Conservation (phyloP, 345 rosid species). For the Citrus australasica region DNA sequence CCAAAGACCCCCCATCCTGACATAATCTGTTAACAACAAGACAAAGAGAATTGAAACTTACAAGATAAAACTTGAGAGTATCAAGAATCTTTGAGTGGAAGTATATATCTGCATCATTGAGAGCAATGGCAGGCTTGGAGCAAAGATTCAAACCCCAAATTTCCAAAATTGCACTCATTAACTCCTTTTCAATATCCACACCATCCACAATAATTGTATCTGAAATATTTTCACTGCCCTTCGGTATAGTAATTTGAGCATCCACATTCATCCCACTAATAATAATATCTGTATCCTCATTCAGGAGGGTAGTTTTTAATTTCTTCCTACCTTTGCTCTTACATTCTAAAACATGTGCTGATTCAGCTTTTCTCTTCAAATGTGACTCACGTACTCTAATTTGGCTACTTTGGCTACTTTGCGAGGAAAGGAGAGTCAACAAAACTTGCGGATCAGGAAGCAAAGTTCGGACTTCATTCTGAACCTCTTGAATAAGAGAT, state of each 20-base stretch:
- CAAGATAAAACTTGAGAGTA: conserved; percentile 66
- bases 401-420: conserved; percentile 32
- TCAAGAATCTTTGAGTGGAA: conserved; percentile 74
- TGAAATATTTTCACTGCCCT: conserved; percentile 24
- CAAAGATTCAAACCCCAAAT: conserved; percentile 60
- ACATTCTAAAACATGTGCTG: conserved; percentile 18
- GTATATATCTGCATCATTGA: conserved; percentile 56
- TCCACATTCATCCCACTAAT: conserved; percentile 52
- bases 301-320: conserved; percentile 28
- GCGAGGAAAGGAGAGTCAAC: conserved; percentile 53
- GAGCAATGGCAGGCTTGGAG: conserved; percentile 26
- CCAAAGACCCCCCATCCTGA: not conserved
- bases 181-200: conserved; percentile 41
- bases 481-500: conserved; percentile 55
- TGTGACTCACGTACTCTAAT: conserved; percentile 22
- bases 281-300: conserved; percentile 54
- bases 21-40: conserved; percentile 4
- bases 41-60: conserved; percentile 31
- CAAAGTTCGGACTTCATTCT: conserved; percentile 58
- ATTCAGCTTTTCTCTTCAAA: conserved; percentile 51
- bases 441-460: conserved; percentile 87
- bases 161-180: conserved; percentile 44
- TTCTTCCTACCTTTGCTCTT: conserved; percentile 38
- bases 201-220: conserved; percentile 33
- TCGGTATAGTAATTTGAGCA: conserved; percentile 29